Base-by-base conservation (phyloP, 139 green algal genomes). In the Chlamydomonas sphaeroides region DNA sequence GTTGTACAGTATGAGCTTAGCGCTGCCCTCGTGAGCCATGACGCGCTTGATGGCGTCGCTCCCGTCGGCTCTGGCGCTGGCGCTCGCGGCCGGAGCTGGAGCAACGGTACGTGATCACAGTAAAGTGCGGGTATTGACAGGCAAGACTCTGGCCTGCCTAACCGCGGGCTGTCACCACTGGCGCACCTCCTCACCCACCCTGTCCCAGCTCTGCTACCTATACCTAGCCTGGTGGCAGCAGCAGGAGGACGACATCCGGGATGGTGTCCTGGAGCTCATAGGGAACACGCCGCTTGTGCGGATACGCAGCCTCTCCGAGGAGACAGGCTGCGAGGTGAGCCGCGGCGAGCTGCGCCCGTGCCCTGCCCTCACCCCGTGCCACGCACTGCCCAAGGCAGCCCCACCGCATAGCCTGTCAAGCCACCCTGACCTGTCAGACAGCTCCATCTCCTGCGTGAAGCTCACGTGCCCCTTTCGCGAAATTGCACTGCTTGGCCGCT, bases 251-350 rank as follows among this genome's bases (percentile, higher is more conserved):
- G 62, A 38, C 20, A 30, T 73, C 18, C 75, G 75, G 0, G 30
- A 89, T 33, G 94, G 92, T 6, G 67, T 98, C 25, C 66, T 88
- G 0, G 91, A 78, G 1, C 68, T 94, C 7, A 93, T 98, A 35
- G 95, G 95, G 51, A 94, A 97, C 86, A 98, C 95, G 0, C 94
- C 94, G 0, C 86, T 98, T 1, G 83, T 98, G 0, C 82, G 89
- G 0, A 93, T 98, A 21, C 59, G 45, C 11, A 95, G 90, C 76
- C 80, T 98, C 11, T 95, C 89, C 0, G 77, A 95, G 25, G 86
- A 75, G 30, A 98, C 95, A 17, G 95, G 95, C 0, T 98, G 95
- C 80, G 85, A 95, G 90, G 93, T 95, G 75, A 23, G 20, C n/a
- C n/a, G n/a, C n/a, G n/a, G n/a, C n/a, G n/a, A n/a, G n/a, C n/a